Base-by-base conservation (phyloP, 2,329 filamentous ascomycete genomes). In the Fusarium kyushuense region DNA sequence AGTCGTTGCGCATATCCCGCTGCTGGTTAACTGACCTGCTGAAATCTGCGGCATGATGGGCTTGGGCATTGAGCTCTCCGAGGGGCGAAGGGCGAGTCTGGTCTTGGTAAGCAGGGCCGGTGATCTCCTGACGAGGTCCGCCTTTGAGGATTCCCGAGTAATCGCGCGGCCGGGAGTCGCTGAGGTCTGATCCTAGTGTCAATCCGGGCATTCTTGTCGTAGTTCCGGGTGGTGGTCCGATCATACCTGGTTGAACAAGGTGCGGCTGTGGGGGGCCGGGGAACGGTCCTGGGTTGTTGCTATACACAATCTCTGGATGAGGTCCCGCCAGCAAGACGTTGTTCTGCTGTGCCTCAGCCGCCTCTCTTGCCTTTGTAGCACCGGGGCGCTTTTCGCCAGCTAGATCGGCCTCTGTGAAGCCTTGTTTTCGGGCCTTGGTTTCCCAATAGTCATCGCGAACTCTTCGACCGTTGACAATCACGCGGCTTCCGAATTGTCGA, bases 361-460 rank as follows among this genome's bases (percentile, higher is more conserved):
- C 91, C 81, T 97, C 93, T 75, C 95, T 87, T 64, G 92, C 92
- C 82, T 96, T 97, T 60, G 93, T 90, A 38, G 92, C 94, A 54
- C 96, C 96, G 8, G 96, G 96, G 68, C 96, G 87, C 84, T 99
- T 98, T 81, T 99, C 96, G 40, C 96, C 96, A 6, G 96, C 96
- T 51, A 94, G 86, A 79, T 99, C 96, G 67, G 96, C 94, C 78
- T 99, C 96, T 2, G 96, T 99, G 77, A 99, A 99, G 13, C 96
- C 96, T 80, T 99, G 96, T 80, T 98, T 99, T 47, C 92, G 87
- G 10, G 96, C 96, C 80, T 98, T 98, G 76, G 91, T 92, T 79
- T 98, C 96, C 96, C 96, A 99, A 80, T 99, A 99, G 78, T 99
- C 96, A 80, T 99, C 96, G 49, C 96, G 90, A 41, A 99, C 96